phyloP scores from a whole-genome alignment of 2,329 filamentous ascomycete genomes.

The Colletotrichum sp. region DNA sequence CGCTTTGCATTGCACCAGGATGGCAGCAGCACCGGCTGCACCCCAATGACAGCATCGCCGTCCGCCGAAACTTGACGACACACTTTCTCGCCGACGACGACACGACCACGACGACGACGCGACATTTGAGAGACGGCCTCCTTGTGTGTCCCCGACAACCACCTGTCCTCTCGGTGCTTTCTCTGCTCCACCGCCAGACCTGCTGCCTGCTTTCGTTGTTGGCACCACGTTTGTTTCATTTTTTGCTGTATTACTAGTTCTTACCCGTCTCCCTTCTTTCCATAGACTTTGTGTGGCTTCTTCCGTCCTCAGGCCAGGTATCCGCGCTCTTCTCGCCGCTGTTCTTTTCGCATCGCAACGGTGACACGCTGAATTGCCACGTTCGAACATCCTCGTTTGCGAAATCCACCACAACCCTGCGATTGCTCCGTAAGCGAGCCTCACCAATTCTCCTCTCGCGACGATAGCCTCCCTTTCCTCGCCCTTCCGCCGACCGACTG shows the following conservation, averaged over 20 bases:
- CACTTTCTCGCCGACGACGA: not conserved
- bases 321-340: not conserved
- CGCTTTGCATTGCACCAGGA: conserved; percentile 2
- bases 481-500: not conserved
- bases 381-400: not conserved
- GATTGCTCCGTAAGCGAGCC: not conserved
- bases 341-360: not conserved
- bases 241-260: not conserved
- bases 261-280: not conserved
- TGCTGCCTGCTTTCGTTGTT: not conserved
- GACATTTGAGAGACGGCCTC: not conserved
- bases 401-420: not conserved
- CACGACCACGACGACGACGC: conserved; percentile 1
- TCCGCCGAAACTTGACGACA: conserved; percentile 13
- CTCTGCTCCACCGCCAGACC: not conserved
- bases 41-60: conserved; percentile 17
- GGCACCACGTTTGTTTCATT: not conserved
- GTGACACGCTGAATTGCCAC: not conserved
- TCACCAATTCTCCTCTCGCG: not conserved
- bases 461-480: not conserved
- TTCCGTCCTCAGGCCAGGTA: not conserved
- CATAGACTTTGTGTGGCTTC: not conserved
- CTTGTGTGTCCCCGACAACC: not conserved
- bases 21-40: conserved; percentile 3
- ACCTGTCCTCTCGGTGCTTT: not conserved